These are phyloP conservation scores for Phytophthora crassamura DNA, from an alignment of 352 stramenopile species.

Conservation along the genomic window DNA sequence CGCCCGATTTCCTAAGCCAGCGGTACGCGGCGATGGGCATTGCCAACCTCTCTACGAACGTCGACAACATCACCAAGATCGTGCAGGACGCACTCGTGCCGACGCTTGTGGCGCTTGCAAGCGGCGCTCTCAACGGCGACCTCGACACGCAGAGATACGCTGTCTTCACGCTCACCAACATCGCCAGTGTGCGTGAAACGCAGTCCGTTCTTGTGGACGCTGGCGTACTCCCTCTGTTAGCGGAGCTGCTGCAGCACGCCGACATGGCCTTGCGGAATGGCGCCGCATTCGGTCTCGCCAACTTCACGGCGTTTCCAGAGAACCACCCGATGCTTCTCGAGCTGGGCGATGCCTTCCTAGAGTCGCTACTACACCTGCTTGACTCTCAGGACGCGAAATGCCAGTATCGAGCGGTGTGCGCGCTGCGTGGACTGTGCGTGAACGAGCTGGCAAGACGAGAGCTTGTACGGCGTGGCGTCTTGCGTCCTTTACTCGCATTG, in stretches of 20 bases:
- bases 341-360: slow-evolving; percentile 48
- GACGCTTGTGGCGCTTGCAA: slow-evolving; percentile 86
- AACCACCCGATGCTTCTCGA: slow-evolving; percentile 91
- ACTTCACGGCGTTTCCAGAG: slow-evolving; percentile 93
- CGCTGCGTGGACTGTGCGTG: slow-evolving; percentile 93
- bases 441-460: slow-evolving; percentile 85
- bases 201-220: slow-evolving; percentile 87
- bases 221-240: slow-evolving; percentile 76
- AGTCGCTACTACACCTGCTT: slow-evolving; percentile 63
- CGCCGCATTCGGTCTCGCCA: slow-evolving; percentile 92
- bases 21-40: slow-evolving; percentile 96
- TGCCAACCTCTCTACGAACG: slow-evolving; percentile 95
- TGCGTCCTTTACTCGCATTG: slow-evolving; percentile 90
- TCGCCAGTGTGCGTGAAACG: slow-evolving; percentile 86
- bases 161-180: slow-evolving; percentile 94
- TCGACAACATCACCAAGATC: slow-evolving; percentile 91
- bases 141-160: slow-evolving; percentile 94
- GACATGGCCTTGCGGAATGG: slow-evolving; percentile 90
- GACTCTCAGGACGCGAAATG: slow-evolving; percentile 76
- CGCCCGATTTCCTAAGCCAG: slow-evolving; percentile 92
- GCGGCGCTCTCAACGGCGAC: slow-evolving; percentile 84
- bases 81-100: slow-evolving; percentile 90
- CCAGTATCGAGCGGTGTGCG: slow-evolving; percentile 91
- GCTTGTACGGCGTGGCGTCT: slow-evolving; percentile 89
- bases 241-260: slow-evolving; percentile 70